Conservation (phyloP, 2,329 filamentous ascomycete species). For the Neospermospora avenae region DNA sequence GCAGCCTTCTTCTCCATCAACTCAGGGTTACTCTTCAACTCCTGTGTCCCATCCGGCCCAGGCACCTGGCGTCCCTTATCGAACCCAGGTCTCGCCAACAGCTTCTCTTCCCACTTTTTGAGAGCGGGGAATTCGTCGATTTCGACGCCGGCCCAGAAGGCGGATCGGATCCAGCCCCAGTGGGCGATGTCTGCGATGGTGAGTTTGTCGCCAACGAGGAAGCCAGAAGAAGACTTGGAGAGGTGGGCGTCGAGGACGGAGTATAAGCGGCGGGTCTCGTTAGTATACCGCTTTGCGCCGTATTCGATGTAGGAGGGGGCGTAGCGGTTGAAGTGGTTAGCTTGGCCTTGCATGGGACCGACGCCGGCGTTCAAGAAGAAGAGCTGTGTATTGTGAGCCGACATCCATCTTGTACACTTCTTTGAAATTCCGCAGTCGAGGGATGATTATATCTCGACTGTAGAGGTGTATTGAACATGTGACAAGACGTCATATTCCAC, state of each 20-base stretch:
- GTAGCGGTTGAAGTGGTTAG: slow-evolving; percentile 81
- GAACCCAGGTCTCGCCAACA: slow-evolving; percentile 66
- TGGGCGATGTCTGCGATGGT: slow-evolving; percentile 78
- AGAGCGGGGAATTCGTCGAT: slow-evolving; percentile 73
- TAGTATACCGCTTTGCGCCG: slow-evolving; percentile 76
- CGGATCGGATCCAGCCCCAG: slow-evolving; percentile 51
- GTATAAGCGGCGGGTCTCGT: slow-evolving; percentile 82
- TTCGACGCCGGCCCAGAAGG: slow-evolving; percentile 54
- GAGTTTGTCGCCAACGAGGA: slow-evolving; percentile 63
- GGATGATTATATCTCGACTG: too few relatives aligned
- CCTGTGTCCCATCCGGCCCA: slow-evolving; percentile 58
- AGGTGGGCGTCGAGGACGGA: slow-evolving; percentile 73
- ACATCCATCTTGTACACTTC: background rate
- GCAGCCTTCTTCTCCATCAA: slow-evolving; percentile 56
- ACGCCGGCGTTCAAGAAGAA: slow-evolving; percentile 78
- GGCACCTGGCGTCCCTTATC: slow-evolving; percentile 76
- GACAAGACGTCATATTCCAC: background rate
- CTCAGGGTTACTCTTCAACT: slow-evolving; percentile 43
- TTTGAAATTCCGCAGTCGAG: too few relatives aligned
- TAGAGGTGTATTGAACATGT: too few relatives aligned
- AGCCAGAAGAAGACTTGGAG: slow-evolving; percentile 50
- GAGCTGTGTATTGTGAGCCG: slow-evolving; percentile 33
- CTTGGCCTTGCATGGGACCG: slow-evolving; percentile 63
- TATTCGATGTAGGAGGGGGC: slow-evolving; percentile 81
- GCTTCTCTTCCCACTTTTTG: slow-evolving; percentile 71